phyloP scores from a whole-genome alignment of 768 basidiomycete species.

The Phylloporus sp. region DNA sequence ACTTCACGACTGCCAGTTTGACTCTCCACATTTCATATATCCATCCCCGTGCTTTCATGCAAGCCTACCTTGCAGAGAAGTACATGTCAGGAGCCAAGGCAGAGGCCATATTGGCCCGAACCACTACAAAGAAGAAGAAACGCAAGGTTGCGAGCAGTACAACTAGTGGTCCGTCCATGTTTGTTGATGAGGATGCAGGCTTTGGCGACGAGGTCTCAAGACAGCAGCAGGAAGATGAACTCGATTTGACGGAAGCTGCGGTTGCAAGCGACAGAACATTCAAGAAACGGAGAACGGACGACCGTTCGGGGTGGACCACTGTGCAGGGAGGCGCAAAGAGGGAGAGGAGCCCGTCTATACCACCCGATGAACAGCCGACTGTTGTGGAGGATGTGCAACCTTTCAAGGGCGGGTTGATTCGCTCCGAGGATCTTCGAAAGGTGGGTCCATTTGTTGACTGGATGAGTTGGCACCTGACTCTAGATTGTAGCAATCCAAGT shows the following conservation, averaged over 20 bases:
- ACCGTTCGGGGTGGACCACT: slow-evolving; percentile 64
- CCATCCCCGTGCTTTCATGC: slow-evolving; percentile 37
- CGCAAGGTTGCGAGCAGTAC: slow-evolving; percentile 44
- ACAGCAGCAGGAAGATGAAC: slow-evolving; percentile 53
- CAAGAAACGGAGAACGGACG: slow-evolving; percentile 64
- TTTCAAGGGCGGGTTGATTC: slow-evolving; percentile 75
- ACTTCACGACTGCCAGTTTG: no score
- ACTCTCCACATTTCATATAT: background rate
- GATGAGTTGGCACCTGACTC: slow-evolving; percentile 1
- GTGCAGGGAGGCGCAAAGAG: slow-evolving; percentile 49
- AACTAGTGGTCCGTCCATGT: slow-evolving; percentile 28
- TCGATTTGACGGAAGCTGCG: slow-evolving; percentile 56
- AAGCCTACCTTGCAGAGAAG: slow-evolving; percentile 82
- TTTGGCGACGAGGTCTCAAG: slow-evolving; percentile 52
- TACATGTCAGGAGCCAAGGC: slow-evolving; percentile 98
- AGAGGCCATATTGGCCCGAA: slow-evolving; percentile 82
- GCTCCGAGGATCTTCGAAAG: slow-evolving; percentile 70
- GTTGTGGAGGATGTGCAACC: slow-evolving; percentile 45
- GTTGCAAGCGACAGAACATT: slow-evolving; percentile 74
- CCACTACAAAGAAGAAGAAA: slow-evolving; percentile 60
- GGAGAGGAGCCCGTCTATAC: slow-evolving; percentile 49
- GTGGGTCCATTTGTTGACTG: slow-evolving; percentile 18
- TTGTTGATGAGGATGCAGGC: slow-evolving; percentile 68
- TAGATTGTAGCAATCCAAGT: slow-evolving; percentile 35
- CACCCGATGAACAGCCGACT: slow-evolving; percentile 67